Conservation (phyloP, 176 grass and related monocot genomes). For the Rhynchospora tenuis region DNA sequence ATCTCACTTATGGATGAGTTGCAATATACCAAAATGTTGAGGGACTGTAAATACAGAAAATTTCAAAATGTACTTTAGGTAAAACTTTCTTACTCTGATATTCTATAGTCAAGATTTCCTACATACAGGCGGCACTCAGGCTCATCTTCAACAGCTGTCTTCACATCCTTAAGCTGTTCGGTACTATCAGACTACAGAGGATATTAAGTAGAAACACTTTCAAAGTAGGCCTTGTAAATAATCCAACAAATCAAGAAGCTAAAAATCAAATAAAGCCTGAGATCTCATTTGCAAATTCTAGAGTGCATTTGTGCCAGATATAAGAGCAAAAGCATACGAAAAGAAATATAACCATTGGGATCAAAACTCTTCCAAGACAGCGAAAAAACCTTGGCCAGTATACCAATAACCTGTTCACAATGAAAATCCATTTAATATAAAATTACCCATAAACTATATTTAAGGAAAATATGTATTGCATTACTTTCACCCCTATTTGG, state of each 20-base stretch:
- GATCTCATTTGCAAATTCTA: not conserved
- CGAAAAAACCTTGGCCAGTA: not conserved
- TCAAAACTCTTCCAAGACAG: not conserved
- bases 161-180: constrained; percentile 38
- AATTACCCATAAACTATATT: not conserved
- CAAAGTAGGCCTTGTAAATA: not conserved
- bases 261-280: constrained; percentile 17
- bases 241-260: constrained; percentile 5
- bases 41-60: not conserved
- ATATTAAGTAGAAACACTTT: not conserved
- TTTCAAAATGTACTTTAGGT: not conserved
- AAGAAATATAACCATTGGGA: not conserved
- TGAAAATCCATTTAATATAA: not conserved
- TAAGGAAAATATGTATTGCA: not conserved
- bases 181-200: constrained; percentile 2
- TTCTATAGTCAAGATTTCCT: constrained; percentile 79
- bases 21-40: not conserved
- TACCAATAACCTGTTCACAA: not conserved
- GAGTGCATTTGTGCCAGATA: no score
- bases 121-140: constrained; percentile 66
- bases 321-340: no score
- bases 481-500: not conserved
- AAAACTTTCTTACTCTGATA: constrained; percentile 57
- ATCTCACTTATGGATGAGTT: not conserved
- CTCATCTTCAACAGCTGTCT: constrained; percentile 34